Evolutionary conservation across 306 rosid genomes (phyloP), one percentile per base, ranked within the genome.

Genomic region (Sindora glabra): DNA sequence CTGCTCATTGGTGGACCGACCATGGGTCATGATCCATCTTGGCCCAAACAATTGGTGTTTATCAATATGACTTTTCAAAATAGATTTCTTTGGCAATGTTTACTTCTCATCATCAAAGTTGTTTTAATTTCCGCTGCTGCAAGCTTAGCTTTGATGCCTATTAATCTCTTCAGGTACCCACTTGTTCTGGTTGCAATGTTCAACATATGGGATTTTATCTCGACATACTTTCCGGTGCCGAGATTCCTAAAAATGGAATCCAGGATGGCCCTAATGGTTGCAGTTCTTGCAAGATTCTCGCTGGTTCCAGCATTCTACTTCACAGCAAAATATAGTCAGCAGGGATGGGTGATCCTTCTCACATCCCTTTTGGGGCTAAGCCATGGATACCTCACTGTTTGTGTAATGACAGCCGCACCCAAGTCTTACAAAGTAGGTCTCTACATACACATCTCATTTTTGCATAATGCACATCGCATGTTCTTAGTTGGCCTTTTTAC

Each of bases 341-440:
- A 79, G 30, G 89, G 89, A 37, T 83, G 89, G 83, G 73, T 79
- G 89, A 73, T 83, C 45, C 49, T 76, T 62, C 83, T 79, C 54
- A 64, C 62, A 10, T 79, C 89, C 21, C 14, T 83, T 38, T 49
- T 83, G 61, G 85, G 89, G 25, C 19, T 79, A 33, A 65, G 78
- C 56, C 79, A 79, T 50, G 89, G 89, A 49, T 59, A 82, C 38
- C 89, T 82, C 21, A 79, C 76, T 10, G 89, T 83, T 17, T 79
- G 85, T 73, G 64, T 79, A 33, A 75, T 83, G 55, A 83, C 80
- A 3, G 76, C 61, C 11, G 89, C 85, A 27, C 89, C 89, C 0
- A 79, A 70, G 41, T 80, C 83, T n/a, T 83, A 72, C 68, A 79
- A 45, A 68, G 89, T 83, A 8, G 17, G 68, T 48, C 8, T 29